These are phyloP conservation scores for Saccharomycopsis malanga DNA, from an alignment of 805 yeast species.

Conservation along the genomic window DNA sequence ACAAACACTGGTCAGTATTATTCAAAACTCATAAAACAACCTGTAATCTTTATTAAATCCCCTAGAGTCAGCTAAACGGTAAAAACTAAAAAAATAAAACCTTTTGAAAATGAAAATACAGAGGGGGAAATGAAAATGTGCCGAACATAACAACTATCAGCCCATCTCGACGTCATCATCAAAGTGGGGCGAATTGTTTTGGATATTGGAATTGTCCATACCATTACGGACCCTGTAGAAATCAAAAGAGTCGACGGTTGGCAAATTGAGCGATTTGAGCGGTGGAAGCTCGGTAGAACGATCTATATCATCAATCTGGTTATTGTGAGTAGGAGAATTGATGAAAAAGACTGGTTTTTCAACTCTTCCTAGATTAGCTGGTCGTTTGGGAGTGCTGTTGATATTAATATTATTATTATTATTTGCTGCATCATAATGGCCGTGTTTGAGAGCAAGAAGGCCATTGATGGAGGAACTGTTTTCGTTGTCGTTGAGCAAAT, in stretches of 20 bases:
- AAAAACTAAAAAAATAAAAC: too few species aligned
- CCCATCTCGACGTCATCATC: too few species aligned
- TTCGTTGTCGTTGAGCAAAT: conserved; percentile 2
- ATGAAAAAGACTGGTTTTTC: conserved; percentile 8
- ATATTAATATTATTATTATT: neutral
- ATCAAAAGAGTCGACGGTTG: conserved; percentile 13
- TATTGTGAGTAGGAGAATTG: neutral
- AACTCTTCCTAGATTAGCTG: neutral
- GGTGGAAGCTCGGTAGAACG: conserved; percentile 19
- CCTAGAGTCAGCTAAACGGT: too few species aligned
- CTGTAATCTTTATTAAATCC: too few species aligned
- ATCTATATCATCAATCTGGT: neutral
- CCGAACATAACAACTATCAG: too few species aligned
- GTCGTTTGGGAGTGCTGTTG: neutral
- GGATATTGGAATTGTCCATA: neutral
- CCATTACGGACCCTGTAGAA: neutral
- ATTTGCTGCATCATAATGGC: conserved; percentile 4
- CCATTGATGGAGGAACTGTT: conserved; percentile 15
- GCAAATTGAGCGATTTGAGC: conserved; percentile 25
- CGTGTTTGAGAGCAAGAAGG: conserved; percentile 19
- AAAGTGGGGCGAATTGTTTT: too few species aligned
- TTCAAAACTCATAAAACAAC: too few species aligned
- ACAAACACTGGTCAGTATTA: too few species aligned
- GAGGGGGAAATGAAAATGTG: too few species aligned
- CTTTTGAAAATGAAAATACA: too few species aligned